phyloP scores from a whole-genome alignment of 495 filamentous ascomycete genomes.

The Hyaloscypha hepaticicola region DNA sequence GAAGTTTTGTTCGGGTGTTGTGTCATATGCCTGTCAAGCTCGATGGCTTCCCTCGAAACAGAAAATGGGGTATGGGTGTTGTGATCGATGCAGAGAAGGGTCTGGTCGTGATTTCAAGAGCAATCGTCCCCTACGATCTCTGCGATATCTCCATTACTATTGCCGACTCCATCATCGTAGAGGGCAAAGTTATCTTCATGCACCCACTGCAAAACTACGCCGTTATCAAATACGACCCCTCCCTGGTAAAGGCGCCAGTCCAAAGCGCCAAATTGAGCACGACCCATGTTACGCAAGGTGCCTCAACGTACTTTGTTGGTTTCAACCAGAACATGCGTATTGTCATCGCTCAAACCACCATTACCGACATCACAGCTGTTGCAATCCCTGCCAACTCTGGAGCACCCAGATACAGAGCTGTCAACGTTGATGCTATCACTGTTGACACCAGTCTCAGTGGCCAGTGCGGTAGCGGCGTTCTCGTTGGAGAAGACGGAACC shows the following conservation, averaged over 20 bases:
- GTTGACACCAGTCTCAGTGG: slow-evolving; percentile 88
- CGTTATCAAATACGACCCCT: slow-evolving; percentile 92
- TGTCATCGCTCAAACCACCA: slow-evolving; percentile 88
- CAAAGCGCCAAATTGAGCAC: slow-evolving; percentile 80
- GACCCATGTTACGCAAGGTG: slow-evolving; percentile 80
- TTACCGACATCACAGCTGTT: slow-evolving; percentile 97
- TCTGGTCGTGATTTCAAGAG: slow-evolving; percentile 87
- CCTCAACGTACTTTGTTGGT: slow-evolving; percentile 91
- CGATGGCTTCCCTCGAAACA: slow-evolving; percentile 89
- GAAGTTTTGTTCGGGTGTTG: slow-evolving; percentile 90
- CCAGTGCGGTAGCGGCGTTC: slow-evolving; percentile 93
- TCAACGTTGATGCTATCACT: slow-evolving; percentile 96
- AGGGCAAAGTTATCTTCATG: slow-evolving; percentile 92
- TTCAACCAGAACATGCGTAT: slow-evolving; percentile 95
- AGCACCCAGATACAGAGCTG: slow-evolving; percentile 90
- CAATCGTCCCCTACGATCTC: slow-evolving; percentile 92
- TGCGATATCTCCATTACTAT: slow-evolving; percentile 95
- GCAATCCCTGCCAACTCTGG: slow-evolving; percentile 90
- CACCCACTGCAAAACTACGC: slow-evolving; percentile 98
- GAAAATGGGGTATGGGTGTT: slow-evolving; percentile 92
- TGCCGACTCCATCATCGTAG: slow-evolving; percentile 91
- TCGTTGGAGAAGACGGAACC: slow-evolving; percentile 84
- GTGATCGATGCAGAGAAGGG: slow-evolving; percentile 96
- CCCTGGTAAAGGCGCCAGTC: slow-evolving; percentile 88
- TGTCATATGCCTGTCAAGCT: slow-evolving; percentile 94